Evolutionary conservation across 2,329 filamentous ascomycete species (phyloP), one percentile per base, ranked within the genome.

Genomic region (Coniochaeta pulveracea): DNA sequence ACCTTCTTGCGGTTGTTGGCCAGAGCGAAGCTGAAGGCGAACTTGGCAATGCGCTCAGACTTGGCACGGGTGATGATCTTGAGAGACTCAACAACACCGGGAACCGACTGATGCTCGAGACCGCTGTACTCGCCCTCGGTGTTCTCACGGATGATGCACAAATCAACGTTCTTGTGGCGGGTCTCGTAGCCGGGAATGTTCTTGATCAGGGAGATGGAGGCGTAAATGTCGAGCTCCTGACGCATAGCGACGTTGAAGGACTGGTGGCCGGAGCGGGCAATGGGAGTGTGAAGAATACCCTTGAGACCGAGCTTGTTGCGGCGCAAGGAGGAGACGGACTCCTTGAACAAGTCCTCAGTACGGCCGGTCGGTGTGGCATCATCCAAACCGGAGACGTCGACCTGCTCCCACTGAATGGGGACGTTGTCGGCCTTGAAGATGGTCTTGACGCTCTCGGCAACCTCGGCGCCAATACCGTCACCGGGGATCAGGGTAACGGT

Each of bases 381-480:
- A 56, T 89, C 84, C 45, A 96, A 73, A 61, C 91, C 91, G 18
- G 85, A 86, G 29, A 94, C 89, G 57, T 95, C 88, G 51, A 98
- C 75, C 70, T 96, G 88, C 65, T 98, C 91, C 89, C 91, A 96
- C 64, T 95, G 86, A 52, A 98, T 80, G 54, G 91, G 91, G 34
- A 95, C 89, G 58, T 94, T 96, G 71, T 96, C 89, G 58, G 89
- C 88, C 77, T 95, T 96, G 80, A 96, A 96, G 62, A 98, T 82
- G 48, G 89, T 93, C 80, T 95, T 94, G 61, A 98, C 89, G 43
- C 85, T 91, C 67, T 96, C 88, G 51, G 89, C 86, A 41, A 96
- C 88, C 68, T 98, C 91, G 61, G 85, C 85, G 61, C 91, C 91
- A 58, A 98, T 94, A 70, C 91, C 91, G 54, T 98, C 91, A 76